Conservation (phyloP, 345 rosid genomes). For the Abelmoschus esculentus region DNA sequence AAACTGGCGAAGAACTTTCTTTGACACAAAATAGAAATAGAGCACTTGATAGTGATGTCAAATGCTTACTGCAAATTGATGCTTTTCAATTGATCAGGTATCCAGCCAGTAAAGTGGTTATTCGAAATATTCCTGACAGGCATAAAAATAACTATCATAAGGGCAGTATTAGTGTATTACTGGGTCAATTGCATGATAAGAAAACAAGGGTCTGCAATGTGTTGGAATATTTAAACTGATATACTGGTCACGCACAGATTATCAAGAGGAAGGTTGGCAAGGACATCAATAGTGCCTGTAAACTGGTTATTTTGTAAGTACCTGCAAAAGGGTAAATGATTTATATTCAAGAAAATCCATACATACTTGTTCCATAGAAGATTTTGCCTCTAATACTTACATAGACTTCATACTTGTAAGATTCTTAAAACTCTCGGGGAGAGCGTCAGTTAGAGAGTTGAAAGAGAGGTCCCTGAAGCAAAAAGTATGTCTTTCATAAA, state of each 20-base stretch:
- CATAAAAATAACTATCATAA: slow-evolving; percentile 12
- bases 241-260: slow-evolving; percentile 63
- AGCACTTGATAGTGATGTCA: slow-evolving; percentile 8
- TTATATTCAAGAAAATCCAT: slow-evolving; percentile 11
- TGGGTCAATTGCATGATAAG: not conserved
- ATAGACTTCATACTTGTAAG: slow-evolving; percentile 60
- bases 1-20: slow-evolving; percentile 11
- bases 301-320: slow-evolving; percentile 88
- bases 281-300: slow-evolving; percentile 68
- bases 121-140: slow-evolving; percentile 36
- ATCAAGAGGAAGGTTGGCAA: slow-evolving; percentile 71
- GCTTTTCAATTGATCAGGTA: slow-evolving; percentile 48
- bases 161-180: not conserved
- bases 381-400: slow-evolving; percentile 38
- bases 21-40: slow-evolving; percentile 10
- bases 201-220: not conserved
- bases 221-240: slow-evolving; percentile 10
- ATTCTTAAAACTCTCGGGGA: slow-evolving; percentile 55
- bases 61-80: slow-evolving; percentile 52
- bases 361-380: slow-evolving; percentile 5
- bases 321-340: slow-evolving; percentile 34
- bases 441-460: slow-evolving; percentile 55
- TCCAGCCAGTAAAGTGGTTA: slow-evolving; percentile 58
- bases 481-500: slow-evolving; percentile 6
- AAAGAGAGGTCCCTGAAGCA: slow-evolving; percentile 81